Evolutionary conservation across 225 moss, liverwort and hornwort genomes (phyloP).

Genomic region (Bryum argenteum): DNA sequence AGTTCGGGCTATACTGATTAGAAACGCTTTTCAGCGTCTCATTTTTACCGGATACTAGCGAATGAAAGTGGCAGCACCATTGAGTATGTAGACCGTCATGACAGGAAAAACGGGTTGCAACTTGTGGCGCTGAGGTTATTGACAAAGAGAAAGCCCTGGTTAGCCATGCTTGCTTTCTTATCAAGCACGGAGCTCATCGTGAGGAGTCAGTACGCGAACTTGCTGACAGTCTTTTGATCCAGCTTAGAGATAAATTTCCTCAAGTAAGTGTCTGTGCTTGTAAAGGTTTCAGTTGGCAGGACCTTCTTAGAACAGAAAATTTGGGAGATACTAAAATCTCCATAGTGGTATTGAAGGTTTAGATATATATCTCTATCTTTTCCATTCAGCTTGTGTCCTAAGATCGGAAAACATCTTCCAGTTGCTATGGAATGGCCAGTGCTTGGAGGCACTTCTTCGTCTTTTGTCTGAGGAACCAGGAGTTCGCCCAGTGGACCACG

Average conservation of each 20-base stretch:
- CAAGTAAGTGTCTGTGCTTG: conserved; percentile 53
- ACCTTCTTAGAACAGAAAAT: background rate
- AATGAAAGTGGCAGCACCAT: conserved; percentile 4
- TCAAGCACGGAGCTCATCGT: conserved; percentile 60
- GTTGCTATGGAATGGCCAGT: conserved; percentile 75
- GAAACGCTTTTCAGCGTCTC: conserved; percentile 4
- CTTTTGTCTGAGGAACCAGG: conserved; percentile 62
- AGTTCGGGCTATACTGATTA: background rate
- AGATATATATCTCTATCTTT: conserved; percentile 16
- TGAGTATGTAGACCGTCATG: conserved; percentile 15
- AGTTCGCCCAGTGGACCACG: conserved; percentile 49
- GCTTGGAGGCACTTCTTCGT: conserved; percentile 67
- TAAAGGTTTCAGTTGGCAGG: conserved; percentile 18
- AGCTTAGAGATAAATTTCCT: conserved; percentile 65
- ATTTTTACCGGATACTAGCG: conserved; percentile 5
- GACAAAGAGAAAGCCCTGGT: conserved; percentile 71
- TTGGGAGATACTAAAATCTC: background rate
- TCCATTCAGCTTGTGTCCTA: conserved; percentile 1
- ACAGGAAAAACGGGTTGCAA: conserved; percentile 55
- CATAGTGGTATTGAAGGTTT: conserved; percentile 18
- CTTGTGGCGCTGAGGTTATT: conserved; percentile 60
- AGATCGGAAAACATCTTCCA: conserved; percentile 31
- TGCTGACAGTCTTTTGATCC: conserved; percentile 65
- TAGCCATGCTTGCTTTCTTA: conserved; percentile 73
- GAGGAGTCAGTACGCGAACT: conserved; percentile 69